Conservation (phyloP, 177 flowering plant species). For the Vitis hybrid region DNA sequence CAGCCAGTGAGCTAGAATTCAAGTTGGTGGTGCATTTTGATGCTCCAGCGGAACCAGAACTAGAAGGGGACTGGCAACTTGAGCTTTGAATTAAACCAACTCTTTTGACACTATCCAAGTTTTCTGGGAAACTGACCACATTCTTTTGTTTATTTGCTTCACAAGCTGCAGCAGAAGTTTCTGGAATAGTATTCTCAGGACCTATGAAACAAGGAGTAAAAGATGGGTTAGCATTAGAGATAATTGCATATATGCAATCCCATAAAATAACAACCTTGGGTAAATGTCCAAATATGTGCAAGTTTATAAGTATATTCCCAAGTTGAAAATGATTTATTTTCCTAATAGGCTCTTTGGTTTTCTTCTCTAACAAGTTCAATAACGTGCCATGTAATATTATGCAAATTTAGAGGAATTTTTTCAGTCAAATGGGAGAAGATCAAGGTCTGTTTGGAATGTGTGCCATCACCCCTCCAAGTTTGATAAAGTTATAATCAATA, state of each 20-base stretch:
- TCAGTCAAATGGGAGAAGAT: too few relatives aligned
- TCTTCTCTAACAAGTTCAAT: too few relatives aligned
- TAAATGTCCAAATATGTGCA: too few relatives aligned
- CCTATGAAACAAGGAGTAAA: conserved; percentile 23
- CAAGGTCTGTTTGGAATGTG: too few relatives aligned
- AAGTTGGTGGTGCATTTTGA: conserved; percentile 19
- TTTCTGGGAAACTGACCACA: conserved; percentile 19
- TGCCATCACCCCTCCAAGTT: too few relatives aligned
- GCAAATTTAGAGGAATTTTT: too few relatives aligned
- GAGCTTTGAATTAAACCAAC: conserved; percentile 20
- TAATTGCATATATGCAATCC: background rate
- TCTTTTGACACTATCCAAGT: conserved; percentile 29
- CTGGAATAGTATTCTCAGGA: conserved; percentile 16
- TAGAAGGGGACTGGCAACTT: conserved; percentile 22
- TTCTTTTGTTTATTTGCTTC: conserved; percentile 23
- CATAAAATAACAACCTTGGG: too few relatives aligned
- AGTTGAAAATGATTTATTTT: background rate
- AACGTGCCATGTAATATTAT: too few relatives aligned
- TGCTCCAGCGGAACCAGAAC: conserved; percentile 22
- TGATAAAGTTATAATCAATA: too few relatives aligned
- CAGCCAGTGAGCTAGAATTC: conserved; percentile 39
- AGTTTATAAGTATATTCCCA: too few relatives aligned
- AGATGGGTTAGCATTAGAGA: conserved; percentile 1
- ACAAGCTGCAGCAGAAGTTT: conserved; percentile 17
- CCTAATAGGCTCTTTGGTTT: too few relatives aligned